Percentiles rank a stretch among this genome's conserved stretches.
Evolutionary conservation across 495 filamentous ascomycete genomes (phyloP).

Genomic region (Achaetomiella virescens): DNA sequence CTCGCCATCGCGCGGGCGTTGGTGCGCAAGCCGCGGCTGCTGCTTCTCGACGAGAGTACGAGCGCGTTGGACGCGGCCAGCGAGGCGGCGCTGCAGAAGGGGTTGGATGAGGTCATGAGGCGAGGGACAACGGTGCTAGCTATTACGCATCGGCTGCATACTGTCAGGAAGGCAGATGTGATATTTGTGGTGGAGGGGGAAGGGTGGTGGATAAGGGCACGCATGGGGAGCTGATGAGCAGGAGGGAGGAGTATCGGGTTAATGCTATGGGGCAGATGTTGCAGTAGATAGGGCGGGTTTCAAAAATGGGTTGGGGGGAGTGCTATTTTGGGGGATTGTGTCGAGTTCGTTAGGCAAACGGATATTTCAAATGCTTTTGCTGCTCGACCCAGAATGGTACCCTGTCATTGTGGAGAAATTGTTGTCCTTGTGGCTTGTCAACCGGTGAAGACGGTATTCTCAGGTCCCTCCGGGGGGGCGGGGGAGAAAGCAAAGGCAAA

Average conservation of each 20-base stretch:
- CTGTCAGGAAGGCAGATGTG: slow-evolving; percentile 66
- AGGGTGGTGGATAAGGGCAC: slow-evolving; percentile 59
- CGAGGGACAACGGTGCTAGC: slow-evolving; percentile 78
- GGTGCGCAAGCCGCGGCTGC: slow-evolving; percentile 69
- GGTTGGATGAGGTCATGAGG: slow-evolving; percentile 60
- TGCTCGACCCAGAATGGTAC: too few species aligned
- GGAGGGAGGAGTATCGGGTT: slow-evolving; percentile 52
- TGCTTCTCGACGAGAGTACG: slow-evolving; percentile 83
- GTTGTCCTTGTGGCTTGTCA: too few species aligned
- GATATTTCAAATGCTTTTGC: too few species aligned
- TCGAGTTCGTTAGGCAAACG: too few species aligned
- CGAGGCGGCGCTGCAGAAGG: slow-evolving; percentile 64
- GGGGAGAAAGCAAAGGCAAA: slow-evolving; percentile 42
- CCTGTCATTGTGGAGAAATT: too few species aligned
- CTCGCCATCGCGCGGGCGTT: slow-evolving; percentile 72
- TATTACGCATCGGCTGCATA: slow-evolving; percentile 71
- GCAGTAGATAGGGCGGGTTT: too few species aligned
- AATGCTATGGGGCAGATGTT: slow-evolving; percentile 48
- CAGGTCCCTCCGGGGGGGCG: too few species aligned
- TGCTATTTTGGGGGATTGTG: too few species aligned
- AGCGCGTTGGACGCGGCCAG: slow-evolving; percentile 70
- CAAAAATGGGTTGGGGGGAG: too few species aligned
- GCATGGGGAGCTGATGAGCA: slow-evolving; percentile 58
- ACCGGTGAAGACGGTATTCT: too few species aligned
- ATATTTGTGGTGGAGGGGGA: slow-evolving; percentile 74